Evolutionary conservation across 2,329 filamentous ascomycete genomes (phyloP), one percentile per base, ranked within the genome.

Genomic region (Penicillium digitatum): DNA sequence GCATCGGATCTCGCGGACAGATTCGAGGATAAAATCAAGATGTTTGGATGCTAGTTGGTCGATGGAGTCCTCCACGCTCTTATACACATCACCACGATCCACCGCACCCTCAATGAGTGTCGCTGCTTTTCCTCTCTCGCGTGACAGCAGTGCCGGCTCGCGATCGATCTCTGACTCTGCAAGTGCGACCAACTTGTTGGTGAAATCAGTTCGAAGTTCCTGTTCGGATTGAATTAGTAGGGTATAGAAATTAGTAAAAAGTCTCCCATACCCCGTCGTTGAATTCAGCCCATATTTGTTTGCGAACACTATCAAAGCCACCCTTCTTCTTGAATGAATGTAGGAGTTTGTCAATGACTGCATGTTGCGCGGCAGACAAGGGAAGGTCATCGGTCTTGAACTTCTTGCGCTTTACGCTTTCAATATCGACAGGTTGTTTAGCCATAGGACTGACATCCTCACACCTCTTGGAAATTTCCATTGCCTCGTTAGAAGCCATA

Each of bases 321-420:
- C 84, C 84, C 69, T 85, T 85, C 71, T 86, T 87, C 71, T 85
- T 85, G 69, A 86, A 85, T 0, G 81, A 82, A 66, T 84, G 79
- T 18, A 86, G 75, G 42, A 87, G 76, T 60, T 77, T 77, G 67
- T 87, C 83, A 52, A 87, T 84, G 24, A 79, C 78, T 7, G 78
- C 74, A 57, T 82, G 80, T 67, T 87, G 83, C 34, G 78, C 71
- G 52, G 81, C 78, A 24, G 81, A 79, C 31, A 87, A 74, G 3
- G 84, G 84, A 26, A 87, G 75, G 60, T 87, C 84, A 4, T 82
- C 81, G 26, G 81, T 74, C 67, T 83, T 84, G 66, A 84, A 79
- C 66, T 81, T 83, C 64, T 75, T 76, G 58, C 65, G 66, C 60
- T 68, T 71, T 35, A 73, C 48, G 35, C 58, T 67, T 34, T 74